phyloP scores from a whole-genome alignment of 768 basidiomycete species.

The Zangia roseola region DNA sequence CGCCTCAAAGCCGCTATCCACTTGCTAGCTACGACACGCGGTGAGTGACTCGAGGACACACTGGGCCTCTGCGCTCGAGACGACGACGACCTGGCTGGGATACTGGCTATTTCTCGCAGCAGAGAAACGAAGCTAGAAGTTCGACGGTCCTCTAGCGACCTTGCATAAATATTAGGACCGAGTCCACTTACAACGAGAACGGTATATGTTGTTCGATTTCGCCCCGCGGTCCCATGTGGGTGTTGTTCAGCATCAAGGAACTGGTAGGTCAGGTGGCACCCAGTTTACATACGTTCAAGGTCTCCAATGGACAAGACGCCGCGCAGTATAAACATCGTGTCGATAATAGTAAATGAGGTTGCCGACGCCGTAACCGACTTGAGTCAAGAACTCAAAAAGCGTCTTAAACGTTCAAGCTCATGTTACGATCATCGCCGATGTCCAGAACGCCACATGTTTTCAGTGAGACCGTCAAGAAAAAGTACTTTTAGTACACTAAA shows the following conservation, averaged over 20 bases:
- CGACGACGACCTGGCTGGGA: slow-evolving; percentile 19
- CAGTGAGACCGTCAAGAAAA: no score
- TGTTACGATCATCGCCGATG: no score
- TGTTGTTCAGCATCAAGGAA: neutral
- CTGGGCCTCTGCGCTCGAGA: slow-evolving; percentile 9
- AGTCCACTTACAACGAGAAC: slow-evolving; percentile 43
- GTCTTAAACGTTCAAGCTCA: no score
- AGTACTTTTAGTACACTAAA: no score
- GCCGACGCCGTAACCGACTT: no score
- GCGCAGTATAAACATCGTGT: neutral
- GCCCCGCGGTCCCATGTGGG: slow-evolving; percentile 13
- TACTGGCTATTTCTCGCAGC: slow-evolving; percentile 43
- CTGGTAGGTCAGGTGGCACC: neutral
- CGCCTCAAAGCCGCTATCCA: slow-evolving; percentile 46
- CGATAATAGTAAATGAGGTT: neutral
- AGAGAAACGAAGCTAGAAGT: slow-evolving; percentile 51
- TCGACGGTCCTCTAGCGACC: slow-evolving; percentile 3
- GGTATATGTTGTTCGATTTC: slow-evolving; percentile 28
- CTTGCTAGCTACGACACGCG: slow-evolving; percentile 38
- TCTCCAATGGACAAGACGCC: no score
- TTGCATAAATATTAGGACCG: neutral
- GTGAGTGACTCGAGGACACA: slow-evolving; percentile 28
- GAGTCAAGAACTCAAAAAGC: no score
- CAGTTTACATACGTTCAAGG: no score
- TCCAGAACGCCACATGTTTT: no score